Conservation (phyloP, 805 yeast species). For the Lachancea nothofagi region DNA sequence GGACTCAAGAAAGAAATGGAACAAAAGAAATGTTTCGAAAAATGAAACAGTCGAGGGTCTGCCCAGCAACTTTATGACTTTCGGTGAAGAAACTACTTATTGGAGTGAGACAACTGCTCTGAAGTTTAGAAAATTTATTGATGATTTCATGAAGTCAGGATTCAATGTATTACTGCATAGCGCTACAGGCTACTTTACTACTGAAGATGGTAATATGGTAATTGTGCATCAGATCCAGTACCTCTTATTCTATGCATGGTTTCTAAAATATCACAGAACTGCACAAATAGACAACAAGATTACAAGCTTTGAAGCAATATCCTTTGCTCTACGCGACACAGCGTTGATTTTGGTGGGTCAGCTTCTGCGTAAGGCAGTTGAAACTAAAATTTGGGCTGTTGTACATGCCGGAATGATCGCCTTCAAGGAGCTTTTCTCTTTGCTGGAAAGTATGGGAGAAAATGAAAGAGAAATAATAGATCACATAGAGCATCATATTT, state of each 20-base stretch:
- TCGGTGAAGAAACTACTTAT: constrained; percentile 20
- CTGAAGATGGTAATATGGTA: constrained; percentile 35
- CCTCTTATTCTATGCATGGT: constrained; percentile 66
- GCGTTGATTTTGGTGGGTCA: constrained; percentile 47
- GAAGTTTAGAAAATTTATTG: constrained; percentile 41
- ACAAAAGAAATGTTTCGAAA: constrained; percentile 32
- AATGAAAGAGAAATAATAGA: constrained; percentile 41
- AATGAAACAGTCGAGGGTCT: constrained; percentile 32
- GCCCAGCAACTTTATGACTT: constrained; percentile 25
- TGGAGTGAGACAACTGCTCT: constrained; percentile 32
- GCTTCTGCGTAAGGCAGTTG: constrained; percentile 37
- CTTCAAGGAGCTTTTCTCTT: constrained; percentile 54
- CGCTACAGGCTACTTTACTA: constrained; percentile 43
- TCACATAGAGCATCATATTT: constrained; percentile 60
- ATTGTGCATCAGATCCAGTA: constrained; percentile 40
- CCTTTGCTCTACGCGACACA: constrained; percentile 55
- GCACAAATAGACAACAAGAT: constrained; percentile 24
- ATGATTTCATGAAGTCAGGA: constrained; percentile 64
- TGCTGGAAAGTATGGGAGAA: constrained; percentile 38
- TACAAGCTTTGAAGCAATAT: constrained; percentile 39
- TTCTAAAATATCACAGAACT: constrained; percentile 57
- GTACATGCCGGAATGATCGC: constrained; percentile 67
- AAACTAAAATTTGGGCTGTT: constrained; percentile 47
- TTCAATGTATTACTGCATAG: constrained; percentile 60
- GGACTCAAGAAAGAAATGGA: constrained; percentile 67